Conservation (phyloP, 2,329 filamentous ascomycete genomes). For the Coniochaeta hoffmannii region DNA sequence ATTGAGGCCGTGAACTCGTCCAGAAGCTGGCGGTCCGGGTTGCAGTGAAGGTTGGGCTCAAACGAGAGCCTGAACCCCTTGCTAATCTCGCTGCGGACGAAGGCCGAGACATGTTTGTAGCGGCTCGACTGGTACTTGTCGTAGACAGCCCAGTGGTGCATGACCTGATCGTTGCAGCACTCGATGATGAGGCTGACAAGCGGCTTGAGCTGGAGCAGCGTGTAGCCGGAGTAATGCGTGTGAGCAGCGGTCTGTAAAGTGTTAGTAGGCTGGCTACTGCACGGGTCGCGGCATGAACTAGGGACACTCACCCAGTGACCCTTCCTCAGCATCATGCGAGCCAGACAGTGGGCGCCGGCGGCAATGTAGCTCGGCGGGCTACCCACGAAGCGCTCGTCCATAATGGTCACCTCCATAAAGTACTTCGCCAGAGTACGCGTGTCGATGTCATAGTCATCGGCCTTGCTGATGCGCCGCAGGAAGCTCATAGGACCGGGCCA, state of each 20-base stretch:
- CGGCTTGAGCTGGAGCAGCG: conserved; percentile 72
- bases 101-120: conserved; percentile 77
- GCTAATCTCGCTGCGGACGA: conserved; percentile 68
- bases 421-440: conserved; percentile 95
- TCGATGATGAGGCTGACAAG: conserved; percentile 74
- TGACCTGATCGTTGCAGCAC: conserved; percentile 73
- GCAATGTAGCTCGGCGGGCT: conserved; percentile 85
- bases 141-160: conserved; percentile 80
- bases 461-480: conserved; percentile 92
- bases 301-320: conserved; percentile 77
- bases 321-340: conserved; percentile 81
- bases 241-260: conserved; percentile 63
- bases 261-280: conserved; percentile 23
- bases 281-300: not conserved
- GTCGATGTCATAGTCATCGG: conserved; percentile 94
- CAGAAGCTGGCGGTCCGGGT: conserved; percentile 11
- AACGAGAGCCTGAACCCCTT: conserved; percentile 48
- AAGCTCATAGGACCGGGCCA: conserved; percentile 99
- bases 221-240: conserved; percentile 91
- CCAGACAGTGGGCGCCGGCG: conserved; percentile 86
- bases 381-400: conserved; percentile 96
- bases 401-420: conserved; percentile 91
- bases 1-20: conserved; percentile 4
- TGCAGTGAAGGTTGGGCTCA: not conserved
- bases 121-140: conserved; percentile 87